A percentile compares a stretch with the other conserved stretches of the same genome.
phyloP scores from a whole-genome alignment of 345 rosid genomes.

The Reutealis trisperma region DNA sequence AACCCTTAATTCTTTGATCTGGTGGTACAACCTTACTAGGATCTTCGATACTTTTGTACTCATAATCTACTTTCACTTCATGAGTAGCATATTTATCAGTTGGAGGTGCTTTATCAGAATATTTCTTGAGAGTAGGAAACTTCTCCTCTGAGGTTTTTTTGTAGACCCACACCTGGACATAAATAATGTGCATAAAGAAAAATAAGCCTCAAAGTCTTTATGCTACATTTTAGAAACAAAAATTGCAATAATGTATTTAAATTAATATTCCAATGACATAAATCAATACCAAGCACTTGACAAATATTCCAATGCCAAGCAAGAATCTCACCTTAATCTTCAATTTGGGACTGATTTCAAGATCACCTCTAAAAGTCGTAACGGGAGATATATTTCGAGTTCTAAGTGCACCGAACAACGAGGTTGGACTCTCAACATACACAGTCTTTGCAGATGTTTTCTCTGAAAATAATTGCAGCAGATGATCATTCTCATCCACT shows the following conservation, averaged over 20 bases:
- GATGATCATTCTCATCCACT: constrained; percentile 68
- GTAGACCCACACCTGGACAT: constrained; percentile 84
- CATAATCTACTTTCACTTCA: constrained; percentile 86
- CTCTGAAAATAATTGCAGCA: constrained; percentile 65
- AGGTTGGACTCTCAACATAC: constrained; percentile 64
- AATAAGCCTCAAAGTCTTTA: not conserved
- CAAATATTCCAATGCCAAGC: not conserved
- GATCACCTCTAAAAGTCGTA: constrained; percentile 82
- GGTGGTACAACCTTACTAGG: constrained; percentile 68
- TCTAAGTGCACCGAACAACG: constrained; percentile 76
- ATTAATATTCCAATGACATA: not conserved
- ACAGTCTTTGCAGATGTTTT: constrained; percentile 55
- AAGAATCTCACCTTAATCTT: constrained; percentile 72
- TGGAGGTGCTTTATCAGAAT: constrained; percentile 86
- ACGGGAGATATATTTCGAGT: constrained; percentile 75
- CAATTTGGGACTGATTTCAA: constrained; percentile 70
- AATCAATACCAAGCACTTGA: not conserved
- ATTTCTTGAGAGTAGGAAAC: constrained; percentile 81
- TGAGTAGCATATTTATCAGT: constrained; percentile 77
- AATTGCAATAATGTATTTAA: not conserved
- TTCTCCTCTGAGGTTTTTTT: constrained; percentile 91
- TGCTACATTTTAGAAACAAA: not conserved
- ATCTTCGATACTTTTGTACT: constrained; percentile 61
- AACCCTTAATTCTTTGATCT: constrained; percentile 92
- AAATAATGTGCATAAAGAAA: not conserved